phyloP scores from a whole-genome alignment of 345 rosid genomes.

The Hibiscus mutabilis region DNA sequence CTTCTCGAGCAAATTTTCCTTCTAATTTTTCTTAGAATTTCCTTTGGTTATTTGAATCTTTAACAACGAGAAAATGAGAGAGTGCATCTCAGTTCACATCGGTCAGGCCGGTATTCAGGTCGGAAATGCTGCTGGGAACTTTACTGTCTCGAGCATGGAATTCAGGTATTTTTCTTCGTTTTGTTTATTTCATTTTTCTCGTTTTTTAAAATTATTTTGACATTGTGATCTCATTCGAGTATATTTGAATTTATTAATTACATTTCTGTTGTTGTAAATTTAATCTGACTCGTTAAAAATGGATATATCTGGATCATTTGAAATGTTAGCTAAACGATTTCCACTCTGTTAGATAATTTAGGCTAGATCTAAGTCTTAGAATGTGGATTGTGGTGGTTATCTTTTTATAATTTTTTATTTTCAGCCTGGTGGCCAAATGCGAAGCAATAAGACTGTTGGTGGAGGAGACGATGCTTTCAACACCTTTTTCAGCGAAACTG shows the following conservation, averaged over 20 bases:
- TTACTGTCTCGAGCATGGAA: constrained; percentile 48
- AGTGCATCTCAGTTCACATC: constrained; percentile 53
- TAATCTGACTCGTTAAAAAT: background rate
- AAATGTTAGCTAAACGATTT: background rate
- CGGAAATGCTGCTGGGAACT: constrained; percentile 62
- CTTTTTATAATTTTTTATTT: background rate
- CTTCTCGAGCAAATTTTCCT: background rate
- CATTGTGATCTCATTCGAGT: background rate
- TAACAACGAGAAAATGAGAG: constrained; percentile 30
- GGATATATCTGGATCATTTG: background rate
- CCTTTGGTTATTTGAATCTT: background rate
- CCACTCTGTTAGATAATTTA: background rate
- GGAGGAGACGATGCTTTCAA: constrained; percentile 59
- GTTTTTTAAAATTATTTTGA: background rate
- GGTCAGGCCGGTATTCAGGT: constrained; percentile 63
- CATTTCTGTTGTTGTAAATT: background rate
- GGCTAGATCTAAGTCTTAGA: background rate
- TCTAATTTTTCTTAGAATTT: background rate
- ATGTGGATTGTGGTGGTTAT: background rate
- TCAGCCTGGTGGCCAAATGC: constrained; percentile 56
- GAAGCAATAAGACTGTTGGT: constrained; percentile 31
- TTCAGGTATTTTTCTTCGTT: constrained; percentile 25
- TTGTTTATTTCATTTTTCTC: background rate
- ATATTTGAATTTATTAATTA: background rate
- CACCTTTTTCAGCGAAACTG: constrained; percentile 55